Conservation (phyloP, 768 basidiomycete species). For the Russula vinacea region DNA sequence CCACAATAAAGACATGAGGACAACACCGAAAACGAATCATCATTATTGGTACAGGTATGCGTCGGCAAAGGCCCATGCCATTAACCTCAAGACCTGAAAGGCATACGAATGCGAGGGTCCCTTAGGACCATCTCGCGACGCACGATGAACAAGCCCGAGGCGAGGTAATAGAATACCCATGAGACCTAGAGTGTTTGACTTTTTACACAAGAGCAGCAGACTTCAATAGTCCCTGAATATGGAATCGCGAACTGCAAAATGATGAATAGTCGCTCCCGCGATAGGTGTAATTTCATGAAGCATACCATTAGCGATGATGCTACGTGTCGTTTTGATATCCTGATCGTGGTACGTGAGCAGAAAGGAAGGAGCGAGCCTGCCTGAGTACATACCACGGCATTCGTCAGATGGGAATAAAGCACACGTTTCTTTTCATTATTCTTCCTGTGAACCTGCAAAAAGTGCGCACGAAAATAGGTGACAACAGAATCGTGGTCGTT, state of each 20-base stretch:
- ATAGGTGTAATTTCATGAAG: background rate
- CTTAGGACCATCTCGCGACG: slow-evolving; percentile 2
- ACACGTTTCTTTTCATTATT: slow-evolving; percentile 79
- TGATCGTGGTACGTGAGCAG: slow-evolving; percentile 32
- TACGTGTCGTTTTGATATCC: slow-evolving; percentile 82
- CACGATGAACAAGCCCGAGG: slow-evolving; percentile 5
- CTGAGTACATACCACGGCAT: slow-evolving; percentile 55
- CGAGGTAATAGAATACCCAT: slow-evolving; percentile 8
- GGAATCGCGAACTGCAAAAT: slow-evolving; percentile 36
- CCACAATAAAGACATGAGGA: slow-evolving; percentile 15
- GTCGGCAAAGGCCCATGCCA: slow-evolving; percentile 11
- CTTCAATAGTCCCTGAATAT: slow-evolving; percentile 41
- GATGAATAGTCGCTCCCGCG: background rate
- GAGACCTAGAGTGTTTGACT: background rate
- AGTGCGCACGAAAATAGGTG: slow-evolving; percentile 85
- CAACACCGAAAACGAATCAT: slow-evolving; percentile 7
- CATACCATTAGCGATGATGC: slow-evolving; percentile 76
- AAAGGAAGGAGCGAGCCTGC: background rate
- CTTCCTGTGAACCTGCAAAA: slow-evolving; percentile 73
- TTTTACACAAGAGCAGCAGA: slow-evolving; percentile 39
- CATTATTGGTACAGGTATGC: slow-evolving; percentile 24
- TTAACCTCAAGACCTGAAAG: slow-evolving; percentile 14
- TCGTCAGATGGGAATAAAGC: slow-evolving; percentile 80
- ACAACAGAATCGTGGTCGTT: slow-evolving; percentile 81
- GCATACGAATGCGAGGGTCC: slow-evolving; percentile 19